phyloP scores from a whole-genome alignment of 495 filamentous ascomycete genomes.

The Podospora pseudoanserina region DNA sequence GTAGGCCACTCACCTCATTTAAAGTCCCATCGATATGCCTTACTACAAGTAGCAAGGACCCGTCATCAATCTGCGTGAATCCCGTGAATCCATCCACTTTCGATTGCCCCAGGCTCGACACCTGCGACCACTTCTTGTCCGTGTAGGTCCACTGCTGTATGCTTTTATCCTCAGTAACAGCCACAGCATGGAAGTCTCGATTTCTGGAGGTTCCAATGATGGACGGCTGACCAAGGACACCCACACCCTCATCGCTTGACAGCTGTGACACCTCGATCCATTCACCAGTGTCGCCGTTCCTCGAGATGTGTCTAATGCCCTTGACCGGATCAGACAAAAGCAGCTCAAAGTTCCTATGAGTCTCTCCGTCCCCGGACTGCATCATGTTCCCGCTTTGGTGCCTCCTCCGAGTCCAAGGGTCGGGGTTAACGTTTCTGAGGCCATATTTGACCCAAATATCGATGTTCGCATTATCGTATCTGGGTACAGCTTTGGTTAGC shows the following conservation, averaged over 20 bases:
- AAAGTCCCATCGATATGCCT: conserved; percentile 21
- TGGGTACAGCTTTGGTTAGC: background rate
- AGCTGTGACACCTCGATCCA: conserved; percentile 13
- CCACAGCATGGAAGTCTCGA: conserved; percentile 22
- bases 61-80: conserved; percentile 19
- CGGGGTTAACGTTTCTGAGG: conserved; percentile 20
- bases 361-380: conserved; percentile 22
- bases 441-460: conserved; percentile 25
- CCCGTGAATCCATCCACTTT: conserved; percentile 22
- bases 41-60: conserved; percentile 16
- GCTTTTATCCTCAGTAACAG: background rate
- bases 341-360: conserved; percentile 22
- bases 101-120: conserved; percentile 4
- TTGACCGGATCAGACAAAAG: background rate
- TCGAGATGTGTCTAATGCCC: conserved; percentile 11
- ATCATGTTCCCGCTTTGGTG: conserved; percentile 26
- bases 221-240: conserved; percentile 18
- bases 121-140: conserved; percentile 8
- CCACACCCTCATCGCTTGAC: background rate
- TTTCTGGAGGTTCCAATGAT: conserved; percentile 24
- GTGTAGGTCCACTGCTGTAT: conserved; percentile 19
- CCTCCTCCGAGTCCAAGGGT: conserved; percentile 21
- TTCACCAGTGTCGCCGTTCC: conserved; percentile 8
- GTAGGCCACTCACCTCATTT: conserved; percentile 14
- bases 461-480: conserved; percentile 21